Percentiles rank a stretch among this genome's conserved stretches.
Conservation (phyloP, 164 flowering plant genomes). For the Vitis cinerea region DNA sequence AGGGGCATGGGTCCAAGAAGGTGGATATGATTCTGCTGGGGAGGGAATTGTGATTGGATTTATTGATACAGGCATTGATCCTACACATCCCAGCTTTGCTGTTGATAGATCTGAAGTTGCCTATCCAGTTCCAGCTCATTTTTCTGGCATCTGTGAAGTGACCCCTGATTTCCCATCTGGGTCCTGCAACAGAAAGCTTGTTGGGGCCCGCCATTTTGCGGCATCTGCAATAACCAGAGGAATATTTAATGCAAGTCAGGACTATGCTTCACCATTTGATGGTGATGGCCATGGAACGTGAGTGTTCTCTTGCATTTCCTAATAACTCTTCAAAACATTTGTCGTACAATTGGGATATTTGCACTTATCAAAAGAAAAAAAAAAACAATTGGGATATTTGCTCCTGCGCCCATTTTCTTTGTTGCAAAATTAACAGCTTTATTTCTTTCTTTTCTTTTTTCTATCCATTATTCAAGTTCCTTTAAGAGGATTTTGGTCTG, state of each 20-base stretch:
- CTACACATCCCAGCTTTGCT: slow-evolving; percentile 88
- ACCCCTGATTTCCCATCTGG: slow-evolving; percentile 95
- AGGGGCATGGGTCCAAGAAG: slow-evolving; percentile 89
- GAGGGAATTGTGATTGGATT: slow-evolving; percentile 92
- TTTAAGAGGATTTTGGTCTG: too few species aligned
- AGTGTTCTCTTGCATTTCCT: slow-evolving; percentile 29
- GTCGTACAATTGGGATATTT: background rate
- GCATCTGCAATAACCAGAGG: slow-evolving; percentile 98
- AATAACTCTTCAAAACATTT: background rate
- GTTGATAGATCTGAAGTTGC: slow-evolving; percentile 46
- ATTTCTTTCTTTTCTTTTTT: too few species aligned
- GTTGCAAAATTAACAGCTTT: too few species aligned
- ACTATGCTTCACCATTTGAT: slow-evolving; percentile 95
- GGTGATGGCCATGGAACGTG: slow-evolving; percentile 99
- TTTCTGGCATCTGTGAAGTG: slow-evolving; percentile 92
- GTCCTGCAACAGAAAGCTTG: slow-evolving; percentile 93
- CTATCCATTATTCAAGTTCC: too few species aligned
- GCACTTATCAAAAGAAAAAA: too few species aligned
- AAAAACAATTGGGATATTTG: background rate
- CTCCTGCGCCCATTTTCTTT: background rate
- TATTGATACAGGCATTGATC: slow-evolving; percentile 97
- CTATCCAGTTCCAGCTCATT: slow-evolving; percentile 75
- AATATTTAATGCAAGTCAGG: slow-evolving; percentile 85
- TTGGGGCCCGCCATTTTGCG: slow-evolving; percentile 98
- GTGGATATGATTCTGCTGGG: slow-evolving; percentile 86